Conservation (phyloP, 805 yeast species). For the Hemisphaericaspora nanyangensis region DNA sequence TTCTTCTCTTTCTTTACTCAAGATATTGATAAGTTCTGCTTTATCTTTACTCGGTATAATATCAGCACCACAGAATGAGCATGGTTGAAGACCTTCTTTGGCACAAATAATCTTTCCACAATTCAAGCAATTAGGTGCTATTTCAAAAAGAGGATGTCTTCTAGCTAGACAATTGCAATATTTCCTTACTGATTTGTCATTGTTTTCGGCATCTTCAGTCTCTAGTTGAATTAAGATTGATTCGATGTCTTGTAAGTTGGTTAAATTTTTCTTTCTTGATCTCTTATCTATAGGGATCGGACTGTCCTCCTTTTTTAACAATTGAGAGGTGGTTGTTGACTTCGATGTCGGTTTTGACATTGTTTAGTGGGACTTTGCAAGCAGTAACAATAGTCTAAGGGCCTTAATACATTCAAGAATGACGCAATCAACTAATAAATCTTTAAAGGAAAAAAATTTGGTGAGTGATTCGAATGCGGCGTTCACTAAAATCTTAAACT, state of each 20-base stretch:
- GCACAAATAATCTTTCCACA: constrained; percentile 94
- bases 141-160: constrained; percentile 80
- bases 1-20: constrained; percentile 51
- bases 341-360: constrained; percentile 8
- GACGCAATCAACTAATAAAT: no score
- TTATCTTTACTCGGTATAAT: constrained; percentile 64
- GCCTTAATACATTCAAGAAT: no score
- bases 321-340: constrained; percentile 45
- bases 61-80: constrained; percentile 74
- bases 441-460: no score
- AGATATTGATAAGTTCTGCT: constrained; percentile 47
- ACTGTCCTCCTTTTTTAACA: constrained; percentile 33
- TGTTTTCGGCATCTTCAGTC: constrained; percentile 6
- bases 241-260: constrained; percentile 62
- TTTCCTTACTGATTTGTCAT: constrained; percentile 14
- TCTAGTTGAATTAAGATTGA: constrained; percentile 56
- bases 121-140: constrained; percentile 88
- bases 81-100: constrained; percentile 87
- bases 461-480: no score
- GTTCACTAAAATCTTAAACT: no score
- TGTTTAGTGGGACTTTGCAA: no score
- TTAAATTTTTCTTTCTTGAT: constrained; percentile 45
- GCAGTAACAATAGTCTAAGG: no score
- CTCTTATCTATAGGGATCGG: constrained; percentile 19
- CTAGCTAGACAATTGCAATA: constrained; percentile 82